Conservation (phyloP, 2,329 filamentous ascomycete genomes). For the Penicillium nordicum region DNA sequence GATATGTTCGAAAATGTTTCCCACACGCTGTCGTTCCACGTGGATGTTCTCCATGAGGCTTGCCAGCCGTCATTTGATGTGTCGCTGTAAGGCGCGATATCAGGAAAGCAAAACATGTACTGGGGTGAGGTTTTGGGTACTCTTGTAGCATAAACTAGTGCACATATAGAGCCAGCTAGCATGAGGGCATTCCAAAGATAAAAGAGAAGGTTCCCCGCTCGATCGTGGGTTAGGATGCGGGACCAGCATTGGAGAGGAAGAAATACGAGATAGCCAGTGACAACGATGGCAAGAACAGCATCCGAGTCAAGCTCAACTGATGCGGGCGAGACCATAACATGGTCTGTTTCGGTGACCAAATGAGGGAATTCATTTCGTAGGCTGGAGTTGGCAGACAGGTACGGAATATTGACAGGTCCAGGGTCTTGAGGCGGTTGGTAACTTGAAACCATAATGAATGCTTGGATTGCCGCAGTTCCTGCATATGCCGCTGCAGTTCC, state of each 20-base stretch:
- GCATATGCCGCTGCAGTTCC: slow-evolving; percentile 35
- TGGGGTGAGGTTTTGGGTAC: slow-evolving; percentile 19
- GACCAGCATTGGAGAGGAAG: slow-evolving; percentile 36
- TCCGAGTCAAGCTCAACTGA: slow-evolving; percentile 33
- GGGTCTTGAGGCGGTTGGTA: slow-evolving; percentile 5
- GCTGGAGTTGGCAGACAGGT: slow-evolving; percentile 15
- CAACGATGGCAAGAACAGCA: slow-evolving; percentile 33
- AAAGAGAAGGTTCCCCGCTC: slow-evolving; percentile 28
- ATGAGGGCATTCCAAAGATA: slow-evolving; percentile 32
- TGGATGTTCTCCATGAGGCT: slow-evolving; percentile 20
- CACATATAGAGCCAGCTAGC: slow-evolving; percentile 31
- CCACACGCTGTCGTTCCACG: slow-evolving; percentile 33
- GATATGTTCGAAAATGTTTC: slow-evolving; percentile 23
- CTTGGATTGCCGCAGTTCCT: slow-evolving; percentile 31
- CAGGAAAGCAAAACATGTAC: slow-evolving; percentile 34
- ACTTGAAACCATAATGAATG: slow-evolving; percentile 31
- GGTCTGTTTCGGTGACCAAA: slow-evolving; percentile 19
- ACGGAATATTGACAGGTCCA: slow-evolving; percentile 24
- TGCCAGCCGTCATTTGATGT: slow-evolving; percentile 30
- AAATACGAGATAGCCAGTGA: slow-evolving; percentile 35
- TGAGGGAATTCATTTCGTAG: slow-evolving; percentile 17
- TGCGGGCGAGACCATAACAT: slow-evolving; percentile 25
- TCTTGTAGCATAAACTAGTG: slow-evolving; percentile 24
- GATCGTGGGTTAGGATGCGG: slow-evolving; percentile 24
- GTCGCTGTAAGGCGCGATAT: slow-evolving; percentile 19